Conservation (phyloP, 1,284 basidiomycete species). For the Schizophyllum amplum region DNA sequence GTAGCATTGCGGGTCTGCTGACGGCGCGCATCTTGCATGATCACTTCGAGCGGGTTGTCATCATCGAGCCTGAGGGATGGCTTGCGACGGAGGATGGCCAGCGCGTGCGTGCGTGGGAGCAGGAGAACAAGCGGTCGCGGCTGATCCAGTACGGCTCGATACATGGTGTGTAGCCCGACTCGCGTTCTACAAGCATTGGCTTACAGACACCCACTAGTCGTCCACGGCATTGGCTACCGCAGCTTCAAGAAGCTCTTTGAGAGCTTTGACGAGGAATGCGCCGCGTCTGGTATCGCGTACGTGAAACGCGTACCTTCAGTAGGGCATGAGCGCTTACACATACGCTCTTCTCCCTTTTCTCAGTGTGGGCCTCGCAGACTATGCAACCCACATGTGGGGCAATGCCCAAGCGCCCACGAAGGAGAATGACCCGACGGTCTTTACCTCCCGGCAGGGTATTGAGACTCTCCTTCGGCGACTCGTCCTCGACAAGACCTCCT, state of each 20-base stretch:
- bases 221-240: neutral
- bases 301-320: neutral
- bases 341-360: neutral
- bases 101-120: neutral
- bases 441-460: neutral
- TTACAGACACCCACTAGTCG: neutral
- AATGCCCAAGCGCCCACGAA: neutral
- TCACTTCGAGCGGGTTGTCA: conserved; percentile 9
- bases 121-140: conserved; percentile 7
- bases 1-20: conserved; percentile 6
- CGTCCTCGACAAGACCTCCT: neutral
- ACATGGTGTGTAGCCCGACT: conserved; percentile 1
- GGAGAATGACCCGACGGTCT: neutral
- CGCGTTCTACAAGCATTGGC: no score
- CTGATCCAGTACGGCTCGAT: conserved; percentile 8
- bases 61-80: conserved; percentile 8
- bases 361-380: neutral
- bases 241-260: neutral
- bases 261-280: neutral
- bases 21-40: conserved; percentile 10
- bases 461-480: neutral
- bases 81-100: neutral
- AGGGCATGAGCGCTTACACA: neutral
- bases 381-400: neutral
- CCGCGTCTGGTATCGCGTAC: neutral